Evolutionary conservation across 768 basidiomycete species (phyloP), one percentile per base, ranked within the genome.

Genomic region (Panus rudis): DNA sequence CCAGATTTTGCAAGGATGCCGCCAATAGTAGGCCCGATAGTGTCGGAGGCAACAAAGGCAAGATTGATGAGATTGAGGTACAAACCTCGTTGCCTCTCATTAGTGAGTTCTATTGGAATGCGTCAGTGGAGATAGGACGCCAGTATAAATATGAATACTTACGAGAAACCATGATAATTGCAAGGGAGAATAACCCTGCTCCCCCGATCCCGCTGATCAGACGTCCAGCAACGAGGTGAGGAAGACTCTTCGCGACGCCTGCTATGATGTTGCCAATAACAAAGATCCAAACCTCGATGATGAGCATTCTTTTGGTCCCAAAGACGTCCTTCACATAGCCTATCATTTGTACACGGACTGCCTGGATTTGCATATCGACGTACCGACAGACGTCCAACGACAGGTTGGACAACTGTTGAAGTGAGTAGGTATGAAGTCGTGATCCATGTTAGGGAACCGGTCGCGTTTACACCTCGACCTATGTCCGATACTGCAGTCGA

Each of bases 51-150:
- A 25, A 50, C 46, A 30, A 50, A 50, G 1, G 46, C 49, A 3
- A 28, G 45, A 21, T 50, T 50, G 40, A 50, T 50, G 16, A 50
- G 41, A 39, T 50, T 50, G n/a, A 50, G 28, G 22, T 50, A 50
- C 3, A 41, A 38, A 32, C 49, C 42, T 14, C 49, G 34, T 27
- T 50, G 45, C 27, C 45, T 34, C 42, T 50, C 49, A 20, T 50
- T 34, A 1, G 49, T 50, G 4, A 50, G 41, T 23, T 50, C 49
- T 50, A 30, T 7, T n/a, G 30, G 16, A 31, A 31, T 31, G 11
- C 16, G 30, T 11, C 30, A 11, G 30, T 11, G 11, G 16, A 16
- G 16, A 31, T 31, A 16, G 30, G 16, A 31, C 16, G 11, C 16
- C 16, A 11, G 30, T 16, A 31, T 16, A 31, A 11, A 16, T 11